Conservation (phyloP, 306 rosid genomes). For the Mimosa bimucronata region DNA sequence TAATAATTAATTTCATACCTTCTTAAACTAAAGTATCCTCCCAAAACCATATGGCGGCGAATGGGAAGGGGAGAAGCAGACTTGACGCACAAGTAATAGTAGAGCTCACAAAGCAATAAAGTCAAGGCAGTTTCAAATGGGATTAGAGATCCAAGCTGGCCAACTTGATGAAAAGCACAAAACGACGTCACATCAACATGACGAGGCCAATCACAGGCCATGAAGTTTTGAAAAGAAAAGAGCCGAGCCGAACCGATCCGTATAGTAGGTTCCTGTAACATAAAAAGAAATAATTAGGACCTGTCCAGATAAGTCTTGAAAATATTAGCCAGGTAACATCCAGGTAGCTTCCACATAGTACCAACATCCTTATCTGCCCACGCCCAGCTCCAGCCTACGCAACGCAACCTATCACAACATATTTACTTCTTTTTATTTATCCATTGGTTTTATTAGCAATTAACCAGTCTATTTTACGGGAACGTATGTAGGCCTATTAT, state of each 20-base stretch:
- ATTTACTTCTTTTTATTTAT: too few relatives aligned
- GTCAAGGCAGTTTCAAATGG: constrained; percentile 40
- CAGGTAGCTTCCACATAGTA: constrained; percentile 50
- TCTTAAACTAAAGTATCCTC: background rate
- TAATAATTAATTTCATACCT: background rate
- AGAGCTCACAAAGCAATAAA: background rate
- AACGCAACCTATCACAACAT: background rate
- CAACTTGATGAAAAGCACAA: constrained; percentile 25
- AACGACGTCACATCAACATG: constrained; percentile 32
- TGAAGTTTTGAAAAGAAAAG: background rate
- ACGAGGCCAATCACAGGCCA: background rate
- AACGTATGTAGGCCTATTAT: too few relatives aligned
- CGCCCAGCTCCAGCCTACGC: background rate
- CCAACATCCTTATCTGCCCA: constrained; percentile 36
- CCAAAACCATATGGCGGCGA: constrained; percentile 8
- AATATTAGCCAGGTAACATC: constrained; percentile 40
- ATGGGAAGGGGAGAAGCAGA: background rate
- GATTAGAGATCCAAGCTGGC: constrained; percentile 35
- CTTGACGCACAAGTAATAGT: constrained; percentile 38
- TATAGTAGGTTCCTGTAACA: background rate
- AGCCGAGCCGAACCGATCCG: background rate
- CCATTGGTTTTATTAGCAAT: too few relatives aligned
- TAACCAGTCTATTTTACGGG: too few relatives aligned
- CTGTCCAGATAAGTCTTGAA: constrained; percentile 20
- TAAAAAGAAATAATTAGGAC: background rate